phyloP scores from a whole-genome alignment of 805 yeast species.

The Teunomyces funiuensis region DNA sequence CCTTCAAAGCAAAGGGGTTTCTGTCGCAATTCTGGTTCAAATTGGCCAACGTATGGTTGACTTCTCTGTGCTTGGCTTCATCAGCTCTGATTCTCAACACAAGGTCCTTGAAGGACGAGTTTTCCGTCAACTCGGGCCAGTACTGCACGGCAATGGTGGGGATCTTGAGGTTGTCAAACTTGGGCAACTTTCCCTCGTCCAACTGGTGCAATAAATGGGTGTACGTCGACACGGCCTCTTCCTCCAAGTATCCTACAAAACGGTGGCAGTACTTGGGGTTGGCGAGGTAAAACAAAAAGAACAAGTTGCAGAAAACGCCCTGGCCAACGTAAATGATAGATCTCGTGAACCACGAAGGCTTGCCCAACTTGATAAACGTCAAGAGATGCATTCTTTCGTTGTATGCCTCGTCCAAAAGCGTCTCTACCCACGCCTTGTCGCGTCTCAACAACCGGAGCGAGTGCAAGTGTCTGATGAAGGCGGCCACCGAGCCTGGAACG shows the following conservation, averaged over 20 bases:
- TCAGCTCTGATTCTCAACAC: slow-evolving; percentile 67
- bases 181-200: slow-evolving; percentile 49
- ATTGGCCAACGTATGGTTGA: slow-evolving; percentile 74
- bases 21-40: slow-evolving; percentile 53
- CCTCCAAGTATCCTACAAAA: slow-evolving; percentile 76
- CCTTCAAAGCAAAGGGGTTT: slow-evolving; percentile 61
- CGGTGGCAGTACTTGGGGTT: slow-evolving; percentile 69
- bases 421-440: slow-evolving; percentile 75
- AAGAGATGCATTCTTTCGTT: slow-evolving; percentile 76
- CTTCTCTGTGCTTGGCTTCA: slow-evolving; percentile 78
- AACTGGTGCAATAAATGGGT: slow-evolving; percentile 57
- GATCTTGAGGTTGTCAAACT: slow-evolving; percentile 43
- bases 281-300: slow-evolving; percentile 58
- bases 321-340: slow-evolving; percentile 60
- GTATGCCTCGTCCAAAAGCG: slow-evolving; percentile 72
- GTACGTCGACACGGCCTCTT: slow-evolving; percentile 72
- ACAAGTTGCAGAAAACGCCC: slow-evolving; percentile 66
- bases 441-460: slow-evolving; percentile 59
- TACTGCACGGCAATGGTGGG: slow-evolving; percentile 64
- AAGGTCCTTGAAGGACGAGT: slow-evolving; percentile 58
- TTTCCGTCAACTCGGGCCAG: slow-evolving; percentile 54
- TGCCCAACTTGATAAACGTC: slow-evolving; percentile 63
- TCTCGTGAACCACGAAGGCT: slow-evolving; percentile 60
- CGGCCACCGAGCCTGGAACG: slow-evolving; percentile 79
- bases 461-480: slow-evolving; percentile 67